These are phyloP conservation scores for Apiotrichum gamsii DNA, from an alignment of 1,284 basidiomycete species.

Conservation along the genomic window DNA sequence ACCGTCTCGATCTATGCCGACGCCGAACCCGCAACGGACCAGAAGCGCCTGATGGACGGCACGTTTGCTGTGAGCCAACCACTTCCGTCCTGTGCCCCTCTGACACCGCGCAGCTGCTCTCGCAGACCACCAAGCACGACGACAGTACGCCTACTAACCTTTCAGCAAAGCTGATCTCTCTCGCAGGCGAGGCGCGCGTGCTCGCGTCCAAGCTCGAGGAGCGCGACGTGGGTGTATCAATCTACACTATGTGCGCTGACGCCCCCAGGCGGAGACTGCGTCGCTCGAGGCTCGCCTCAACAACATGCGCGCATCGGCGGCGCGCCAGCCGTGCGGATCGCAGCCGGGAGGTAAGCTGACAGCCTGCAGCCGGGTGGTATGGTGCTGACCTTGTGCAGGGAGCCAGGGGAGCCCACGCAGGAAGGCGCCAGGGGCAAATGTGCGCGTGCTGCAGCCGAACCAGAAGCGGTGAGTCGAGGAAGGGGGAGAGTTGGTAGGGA, in stretches of 20 bases:
- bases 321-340: constrained; percentile 6
- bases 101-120: constrained; percentile 2
- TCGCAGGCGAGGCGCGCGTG: constrained; percentile 1
- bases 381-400: too few species aligned
- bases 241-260: not conserved
- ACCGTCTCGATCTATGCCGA: constrained; percentile 5
- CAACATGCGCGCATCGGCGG: constrained; percentile 2
- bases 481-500: too few species aligned
- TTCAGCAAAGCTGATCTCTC: not conserved
- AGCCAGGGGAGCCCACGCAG: too few species aligned
- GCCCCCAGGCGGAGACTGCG: constrained; percentile 5
- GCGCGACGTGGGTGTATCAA: constrained; percentile 1
- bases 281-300: constrained; percentile 1
- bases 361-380: constrained; percentile 1
- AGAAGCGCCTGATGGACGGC: constrained; percentile 2
- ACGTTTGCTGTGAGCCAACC: constrained; percentile 10
- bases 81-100: too few species aligned
- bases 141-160: not conserved
- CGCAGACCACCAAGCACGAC: not conserved
- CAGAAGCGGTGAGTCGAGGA: constrained; percentile 14
- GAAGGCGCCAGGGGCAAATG: constrained; percentile 6
- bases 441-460: constrained; percentile 14
- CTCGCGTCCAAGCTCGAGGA: constrained; percentile 6
- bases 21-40: not conserved
- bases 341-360: constrained; percentile 2